phyloP scores from a whole-genome alignment of 306 rosid genomes.

The Styphnolobium japonicum region DNA sequence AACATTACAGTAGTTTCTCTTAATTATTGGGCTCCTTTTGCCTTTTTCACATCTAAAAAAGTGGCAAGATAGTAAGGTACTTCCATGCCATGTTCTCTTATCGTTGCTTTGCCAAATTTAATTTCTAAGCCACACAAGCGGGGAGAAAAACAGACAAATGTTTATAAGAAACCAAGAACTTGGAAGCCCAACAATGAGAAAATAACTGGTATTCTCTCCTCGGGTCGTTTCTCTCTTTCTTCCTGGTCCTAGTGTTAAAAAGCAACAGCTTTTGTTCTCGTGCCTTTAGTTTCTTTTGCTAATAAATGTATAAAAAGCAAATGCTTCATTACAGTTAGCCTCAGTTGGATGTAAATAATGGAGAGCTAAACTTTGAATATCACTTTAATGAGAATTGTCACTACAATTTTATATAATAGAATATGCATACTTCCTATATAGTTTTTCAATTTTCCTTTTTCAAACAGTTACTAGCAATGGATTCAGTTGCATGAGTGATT shows the following conservation, averaged over 20 bases:
- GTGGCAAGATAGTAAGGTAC: neutral
- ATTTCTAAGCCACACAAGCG: neutral
- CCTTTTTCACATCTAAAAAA: slow-evolving; percentile 23
- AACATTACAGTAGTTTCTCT: neutral
- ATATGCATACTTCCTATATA: too few species aligned
- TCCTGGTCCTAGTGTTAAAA: neutral
- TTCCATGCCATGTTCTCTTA: slow-evolving; percentile 13
- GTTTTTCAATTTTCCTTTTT: neutral
- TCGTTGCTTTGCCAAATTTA: slow-evolving; percentile 17
- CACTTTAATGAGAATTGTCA: neutral
- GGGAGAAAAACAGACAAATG: neutral
- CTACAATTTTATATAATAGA: neutral
- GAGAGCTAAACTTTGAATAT: neutral
- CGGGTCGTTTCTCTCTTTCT: neutral
- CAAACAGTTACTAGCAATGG: too few species aligned
- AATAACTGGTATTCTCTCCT: neutral
- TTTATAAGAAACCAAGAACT: neutral
- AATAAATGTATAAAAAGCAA: neutral
- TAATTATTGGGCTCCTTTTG: slow-evolving; percentile 13
- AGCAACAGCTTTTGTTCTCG: slow-evolving; percentile 9
- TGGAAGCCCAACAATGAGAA: neutral
- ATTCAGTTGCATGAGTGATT: neutral
- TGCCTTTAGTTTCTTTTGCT: neutral
- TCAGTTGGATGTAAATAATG: neutral
- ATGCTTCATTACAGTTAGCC: neutral